Evolutionary conservation across 148 eudicot species (phyloP), one percentile per base, ranked within the genome.

Genomic region (Gaultheria prostrata): DNA sequence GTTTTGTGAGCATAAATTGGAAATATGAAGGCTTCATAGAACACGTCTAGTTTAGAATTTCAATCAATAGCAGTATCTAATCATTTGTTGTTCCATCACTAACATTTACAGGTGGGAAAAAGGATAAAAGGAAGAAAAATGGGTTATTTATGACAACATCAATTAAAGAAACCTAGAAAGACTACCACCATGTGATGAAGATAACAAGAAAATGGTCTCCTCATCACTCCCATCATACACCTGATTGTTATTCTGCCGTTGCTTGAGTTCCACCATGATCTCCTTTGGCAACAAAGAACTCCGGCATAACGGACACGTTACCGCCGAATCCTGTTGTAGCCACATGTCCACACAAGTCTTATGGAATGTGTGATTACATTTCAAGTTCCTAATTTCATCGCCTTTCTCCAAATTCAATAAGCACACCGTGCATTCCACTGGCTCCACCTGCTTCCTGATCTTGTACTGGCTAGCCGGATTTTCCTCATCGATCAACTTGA

Each of bases 371-470:
- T 89, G 91, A 5, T 69, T 76, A 80, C 91, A 89, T 50, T 81
- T 84, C 75, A 89, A 71, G 17, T 67, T 83, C 78, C 86, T 82
- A 51, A 85, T 77, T 74, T 84, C 86, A 8, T 89, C 86, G 5
- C 90, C 88, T 28, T 88, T 72, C 81, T 89, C 87, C 24, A 83
- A 84, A 33, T 24, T 49, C 1, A 88, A 82, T 48, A 89, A 56
- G 48, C 91, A 88, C 65, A 89, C 88, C 1, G 82, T 48, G 46
- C 91, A 89, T 28, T 86, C 86, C 11, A 26, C 2, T 0, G 80
- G 50, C 10, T 76, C 88, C 3, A 1, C 2, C 11, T 21, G 17
- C 17, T 48, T 6, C 21, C 83, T 82, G 28, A 48, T 48, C 57
- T 39, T 71, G 70, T 78, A 89, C 3, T 73, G 75, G 8, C 65